Evolutionary conservation across 192 early-diverging fungal genomes (phyloP).

Genomic region (Linnemannia elongata): DNA sequence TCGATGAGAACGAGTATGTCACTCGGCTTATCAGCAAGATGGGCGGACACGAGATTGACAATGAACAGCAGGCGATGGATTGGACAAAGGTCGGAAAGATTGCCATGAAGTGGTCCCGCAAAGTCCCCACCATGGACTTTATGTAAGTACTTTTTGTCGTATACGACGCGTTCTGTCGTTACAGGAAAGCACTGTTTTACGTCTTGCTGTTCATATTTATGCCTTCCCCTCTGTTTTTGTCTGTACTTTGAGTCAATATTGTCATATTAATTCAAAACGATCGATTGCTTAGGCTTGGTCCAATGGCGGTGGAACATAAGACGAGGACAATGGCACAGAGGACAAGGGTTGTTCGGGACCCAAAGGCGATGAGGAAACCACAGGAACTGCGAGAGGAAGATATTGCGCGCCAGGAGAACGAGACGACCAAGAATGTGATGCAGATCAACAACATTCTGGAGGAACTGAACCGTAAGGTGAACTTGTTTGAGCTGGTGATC

Average conservation of each 20-base stretch:
- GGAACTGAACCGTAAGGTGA: conserved; percentile 65
- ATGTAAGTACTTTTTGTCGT: conserved; percentile 67
- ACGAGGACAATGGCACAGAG: conserved; percentile 42
- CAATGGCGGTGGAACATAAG: conserved; percentile 75
- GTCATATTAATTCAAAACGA: conserved; percentile 1
- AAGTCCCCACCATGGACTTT: conserved; percentile 80
- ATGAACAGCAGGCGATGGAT: conserved; percentile 56
- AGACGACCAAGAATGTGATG: conserved; percentile 87
- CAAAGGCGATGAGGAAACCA: conserved; percentile 58
- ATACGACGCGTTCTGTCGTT: too few relatives aligned
- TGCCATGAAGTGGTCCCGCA: conserved; percentile 65
- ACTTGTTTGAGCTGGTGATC: conserved; percentile 88
- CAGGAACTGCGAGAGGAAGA: conserved; percentile 74
- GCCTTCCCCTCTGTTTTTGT: not conserved
- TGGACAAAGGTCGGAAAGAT: conserved; percentile 74
- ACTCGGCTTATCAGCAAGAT: conserved; percentile 69
- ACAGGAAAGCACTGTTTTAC: not conserved
- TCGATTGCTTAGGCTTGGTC: conserved; percentile 69
- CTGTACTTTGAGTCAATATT: not conserved
- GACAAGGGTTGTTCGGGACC: conserved; percentile 56
- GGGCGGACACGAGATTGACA: conserved; percentile 68
- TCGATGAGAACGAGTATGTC: conserved; percentile 85
- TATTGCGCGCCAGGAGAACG: conserved; percentile 85
- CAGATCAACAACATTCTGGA: conserved; percentile 73
- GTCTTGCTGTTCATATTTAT: not conserved